A percentile compares a stretch with the other conserved stretches of the same genome.
phyloP scores from a whole-genome alignment of 768 basidiomycete genomes.

The Tylopilus subfusipes region DNA sequence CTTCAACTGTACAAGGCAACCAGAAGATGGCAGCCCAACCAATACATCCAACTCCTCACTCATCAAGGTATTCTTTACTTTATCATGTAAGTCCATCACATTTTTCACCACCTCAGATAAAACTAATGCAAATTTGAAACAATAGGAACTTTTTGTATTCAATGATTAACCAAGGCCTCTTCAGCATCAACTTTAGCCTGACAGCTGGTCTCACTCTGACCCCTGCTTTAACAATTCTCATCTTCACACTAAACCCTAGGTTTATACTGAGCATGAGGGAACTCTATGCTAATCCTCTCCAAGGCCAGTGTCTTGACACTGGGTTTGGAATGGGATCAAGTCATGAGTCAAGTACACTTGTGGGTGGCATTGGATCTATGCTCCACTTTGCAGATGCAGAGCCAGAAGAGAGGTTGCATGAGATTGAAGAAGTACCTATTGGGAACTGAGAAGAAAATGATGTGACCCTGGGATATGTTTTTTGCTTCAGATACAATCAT shows the following conservation, averaged over 20 bases:
- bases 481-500: too few relatives aligned
- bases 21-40: conserved; percentile 5
- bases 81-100: not conserved
- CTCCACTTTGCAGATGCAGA: not conserved
- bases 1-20: not conserved
- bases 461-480: too few relatives aligned
- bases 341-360: not conserved
- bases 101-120: not conserved
- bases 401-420: not conserved
- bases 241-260: conserved; percentile 1
- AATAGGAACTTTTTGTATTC: conserved; percentile 1
- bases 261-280: conserved; percentile 9
- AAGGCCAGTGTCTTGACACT: not conserved
- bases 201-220: not conserved
- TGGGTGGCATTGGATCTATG: not conserved
- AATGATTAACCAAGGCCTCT: not conserved
- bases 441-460: too few relatives aligned
- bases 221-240: not conserved
- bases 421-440: not conserved
- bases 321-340: conserved; percentile 1
- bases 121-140: not conserved
- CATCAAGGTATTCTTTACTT: conserved; percentile 11
- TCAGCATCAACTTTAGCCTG: not conserved
- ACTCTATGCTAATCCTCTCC: not conserved
- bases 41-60: conserved; percentile 6